A percentile compares a stretch with the other conserved stretches of the same genome.
These are phyloP conservation scores for Plasmodium malariae DNA, from an alignment of 169 alveolate species.

Conservation along the genomic window DNA sequence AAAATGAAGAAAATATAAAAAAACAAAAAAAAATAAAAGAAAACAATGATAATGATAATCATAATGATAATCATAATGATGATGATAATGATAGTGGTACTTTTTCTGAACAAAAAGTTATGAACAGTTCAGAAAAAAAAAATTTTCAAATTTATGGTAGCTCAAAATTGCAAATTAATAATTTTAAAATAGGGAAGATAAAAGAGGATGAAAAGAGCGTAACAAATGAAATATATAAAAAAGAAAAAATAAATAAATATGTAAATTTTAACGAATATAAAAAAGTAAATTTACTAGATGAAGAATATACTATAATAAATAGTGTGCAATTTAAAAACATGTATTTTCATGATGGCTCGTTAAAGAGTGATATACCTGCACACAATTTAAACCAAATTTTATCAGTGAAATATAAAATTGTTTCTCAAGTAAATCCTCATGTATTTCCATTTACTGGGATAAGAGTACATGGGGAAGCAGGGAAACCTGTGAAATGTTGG, in stretches of 20 bases:
- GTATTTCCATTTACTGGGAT: conserved; percentile 82
- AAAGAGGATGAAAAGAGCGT: not conserved
- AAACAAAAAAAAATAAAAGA: too few species aligned
- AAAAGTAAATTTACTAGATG: conserved; percentile 41
- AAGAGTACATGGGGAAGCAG: conserved; percentile 83
- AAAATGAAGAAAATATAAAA: too few species aligned
- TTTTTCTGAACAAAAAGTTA: not conserved
- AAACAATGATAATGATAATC: not conserved
- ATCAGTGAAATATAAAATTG: conserved; percentile 77
- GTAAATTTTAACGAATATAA: conserved; percentile 32
- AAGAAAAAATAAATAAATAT: conserved; percentile 8
- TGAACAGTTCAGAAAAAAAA: not conserved
- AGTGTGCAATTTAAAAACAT: conserved; percentile 76
- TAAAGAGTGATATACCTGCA: conserved; percentile 81
- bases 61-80: not conserved
- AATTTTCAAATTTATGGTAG: not conserved
- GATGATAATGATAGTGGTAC: not conserved
- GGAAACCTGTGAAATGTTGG: conserved; percentile 82
- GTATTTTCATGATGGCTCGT: conserved; percentile 82
- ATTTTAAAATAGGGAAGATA: not conserved
- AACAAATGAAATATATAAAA: not conserved
- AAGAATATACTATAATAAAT: conserved; percentile 64
- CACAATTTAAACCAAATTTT: conserved; percentile 72
- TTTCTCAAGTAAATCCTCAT: conserved; percentile 81
- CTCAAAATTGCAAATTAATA: not conserved